Conservation (phyloP, 2,329 filamentous ascomycete species). For the Setomelanomma holmii region DNA sequence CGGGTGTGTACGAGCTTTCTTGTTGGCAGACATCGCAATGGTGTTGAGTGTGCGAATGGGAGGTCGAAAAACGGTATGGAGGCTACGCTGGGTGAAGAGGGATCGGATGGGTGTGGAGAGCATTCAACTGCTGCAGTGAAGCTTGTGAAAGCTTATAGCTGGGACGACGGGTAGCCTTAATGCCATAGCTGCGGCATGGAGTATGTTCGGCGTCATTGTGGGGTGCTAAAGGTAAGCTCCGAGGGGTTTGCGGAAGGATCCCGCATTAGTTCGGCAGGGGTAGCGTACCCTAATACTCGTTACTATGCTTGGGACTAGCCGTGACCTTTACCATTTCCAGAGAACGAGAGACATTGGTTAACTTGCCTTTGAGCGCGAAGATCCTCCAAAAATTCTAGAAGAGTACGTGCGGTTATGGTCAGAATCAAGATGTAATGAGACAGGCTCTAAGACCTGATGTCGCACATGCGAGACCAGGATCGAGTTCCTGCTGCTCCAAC, state of each 20-base stretch:
- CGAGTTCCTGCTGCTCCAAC: too few relatives aligned
- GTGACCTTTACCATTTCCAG: too few relatives aligned
- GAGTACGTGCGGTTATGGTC: too few relatives aligned
- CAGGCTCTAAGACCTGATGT: too few relatives aligned
- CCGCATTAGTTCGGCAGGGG: background rate
- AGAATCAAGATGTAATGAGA: too few relatives aligned
- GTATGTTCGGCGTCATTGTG: slow-evolving; percentile 22
- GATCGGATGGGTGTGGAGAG: background rate
- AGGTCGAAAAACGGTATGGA: background rate
- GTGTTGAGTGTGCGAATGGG: background rate
- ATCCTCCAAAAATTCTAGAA: too few relatives aligned
- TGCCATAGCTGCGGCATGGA: slow-evolving; percentile 2
- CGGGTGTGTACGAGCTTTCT: slow-evolving; percentile 41
- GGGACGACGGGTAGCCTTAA: background rate
- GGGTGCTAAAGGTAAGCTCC: slow-evolving; percentile 6
- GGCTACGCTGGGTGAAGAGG: slow-evolving; percentile 1
- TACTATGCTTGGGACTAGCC: too few relatives aligned
- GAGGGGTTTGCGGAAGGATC: slow-evolving; percentile 1
- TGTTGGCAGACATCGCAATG: slow-evolving; percentile 30
- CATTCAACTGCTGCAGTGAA: slow-evolving; percentile 9
- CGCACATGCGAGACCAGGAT: too few relatives aligned
- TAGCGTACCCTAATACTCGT: background rate
- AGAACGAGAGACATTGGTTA: too few relatives aligned
- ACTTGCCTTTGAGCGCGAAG: too few relatives aligned
- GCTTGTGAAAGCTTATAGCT: background rate